Conservation (phyloP, 2,329 filamentous ascomycete species). For the Arthrocladium fulminans region DNA sequence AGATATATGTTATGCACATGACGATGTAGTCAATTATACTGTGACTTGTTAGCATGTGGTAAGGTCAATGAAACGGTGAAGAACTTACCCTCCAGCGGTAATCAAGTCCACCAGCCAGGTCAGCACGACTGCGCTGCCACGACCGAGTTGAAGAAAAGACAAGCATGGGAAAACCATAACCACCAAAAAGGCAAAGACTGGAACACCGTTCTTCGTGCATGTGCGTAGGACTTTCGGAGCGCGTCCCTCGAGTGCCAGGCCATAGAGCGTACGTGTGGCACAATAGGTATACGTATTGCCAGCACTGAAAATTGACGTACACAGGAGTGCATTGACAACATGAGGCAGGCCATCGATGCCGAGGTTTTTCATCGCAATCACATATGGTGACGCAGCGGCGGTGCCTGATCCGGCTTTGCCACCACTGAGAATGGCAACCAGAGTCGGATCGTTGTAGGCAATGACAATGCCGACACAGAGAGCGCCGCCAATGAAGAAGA, state of each 20-base stretch:
- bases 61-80: too few relatives aligned
- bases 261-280: slow-evolving; percentile 55
- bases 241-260: slow-evolving; percentile 55
- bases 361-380: slow-evolving; percentile 55
- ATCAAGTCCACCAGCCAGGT: slow-evolving; percentile 50
- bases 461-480: slow-evolving; percentile 61
- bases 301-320: slow-evolving; percentile 57
- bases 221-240: slow-evolving; percentile 39
- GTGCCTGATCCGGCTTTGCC: slow-evolving; percentile 33
- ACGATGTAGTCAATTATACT: slow-evolving; percentile 43
- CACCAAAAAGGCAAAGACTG: slow-evolving; percentile 57
- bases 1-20: slow-evolving; percentile 50
- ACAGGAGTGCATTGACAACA: slow-evolving; percentile 60
- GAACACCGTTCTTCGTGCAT: slow-evolving; percentile 55
- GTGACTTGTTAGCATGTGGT: too few relatives aligned
- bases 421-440: slow-evolving; percentile 46
- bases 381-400: slow-evolving; percentile 60
- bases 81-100: too few relatives aligned
- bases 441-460: slow-evolving; percentile 53
- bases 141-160: slow-evolving; percentile 49
- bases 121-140: slow-evolving; percentile 42
- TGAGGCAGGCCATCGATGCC: slow-evolving; percentile 53
- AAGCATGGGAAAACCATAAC: slow-evolving; percentile 59
- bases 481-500: slow-evolving; percentile 64
- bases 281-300: slow-evolving; percentile 56